These are phyloP conservation scores for Suillus weaverae DNA, from an alignment of 768 basidiomycete species.

Conservation along the genomic window DNA sequence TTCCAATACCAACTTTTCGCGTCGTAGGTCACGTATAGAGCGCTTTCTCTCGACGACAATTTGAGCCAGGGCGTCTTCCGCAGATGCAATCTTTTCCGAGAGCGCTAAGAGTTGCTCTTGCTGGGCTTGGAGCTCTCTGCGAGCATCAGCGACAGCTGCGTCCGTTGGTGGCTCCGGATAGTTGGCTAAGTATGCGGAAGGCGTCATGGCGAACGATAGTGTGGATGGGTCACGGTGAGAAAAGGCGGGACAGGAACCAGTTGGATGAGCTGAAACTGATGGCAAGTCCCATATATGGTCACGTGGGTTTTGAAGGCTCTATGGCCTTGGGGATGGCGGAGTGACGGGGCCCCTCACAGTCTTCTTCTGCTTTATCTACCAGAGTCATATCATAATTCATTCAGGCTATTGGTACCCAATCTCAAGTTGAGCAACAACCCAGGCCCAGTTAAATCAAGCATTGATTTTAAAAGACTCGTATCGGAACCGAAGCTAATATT, in stretches of 20 bases:
- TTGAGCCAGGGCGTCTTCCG: conserved; percentile 57
- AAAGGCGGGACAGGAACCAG: conserved; percentile 11
- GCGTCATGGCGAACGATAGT: conserved; percentile 14
- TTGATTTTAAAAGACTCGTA: neutral
- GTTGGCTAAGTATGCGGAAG: conserved; percentile 18
- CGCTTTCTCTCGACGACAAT: conserved; percentile 55
- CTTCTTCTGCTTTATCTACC: neutral
- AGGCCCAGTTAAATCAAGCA: neutral
- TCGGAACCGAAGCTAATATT: neutral
- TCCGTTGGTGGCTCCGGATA: conserved; percentile 63
- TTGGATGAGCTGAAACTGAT: conserved; percentile 17
- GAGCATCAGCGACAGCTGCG: conserved; percentile 52
- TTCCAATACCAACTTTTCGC: conserved; percentile 49
- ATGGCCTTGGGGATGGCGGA: conserved; percentile 4
- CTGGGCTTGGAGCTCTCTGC: conserved; percentile 40
- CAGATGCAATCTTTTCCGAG: conserved; percentile 47
- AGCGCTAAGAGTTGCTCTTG: conserved; percentile 33
- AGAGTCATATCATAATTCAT: neutral
- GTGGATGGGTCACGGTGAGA: conserved; percentile 7
- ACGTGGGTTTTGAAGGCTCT: conserved; percentile 19
- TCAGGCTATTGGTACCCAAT: neutral
- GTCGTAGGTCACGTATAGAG: conserved; percentile 54
- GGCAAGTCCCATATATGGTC: conserved; percentile 22
- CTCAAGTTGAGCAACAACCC: neutral
- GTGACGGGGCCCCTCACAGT: neutral